These are phyloP conservation scores for Sphagnum tenellum DNA, from an alignment of 225 moss, liverwort and hornwort genomes.

Conservation along the genomic window DNA sequence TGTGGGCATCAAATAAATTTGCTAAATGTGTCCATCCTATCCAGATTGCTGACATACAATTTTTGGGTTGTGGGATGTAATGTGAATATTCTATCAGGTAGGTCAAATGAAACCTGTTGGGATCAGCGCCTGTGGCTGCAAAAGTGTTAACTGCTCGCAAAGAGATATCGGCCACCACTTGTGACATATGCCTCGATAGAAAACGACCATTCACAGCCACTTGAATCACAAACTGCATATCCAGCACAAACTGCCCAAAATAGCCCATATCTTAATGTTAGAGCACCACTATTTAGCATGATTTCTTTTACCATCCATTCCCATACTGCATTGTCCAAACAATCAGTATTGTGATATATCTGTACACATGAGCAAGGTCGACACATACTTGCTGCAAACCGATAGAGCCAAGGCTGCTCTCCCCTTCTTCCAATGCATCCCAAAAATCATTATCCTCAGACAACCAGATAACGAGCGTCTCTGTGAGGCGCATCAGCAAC, in stretches of 20 bases:
- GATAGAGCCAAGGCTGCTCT: conserved; percentile 58
- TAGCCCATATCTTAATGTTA: neutral
- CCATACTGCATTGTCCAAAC: too few species aligned
- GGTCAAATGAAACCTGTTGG: conserved; percentile 30
- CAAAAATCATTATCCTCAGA: conserved; percentile 85
- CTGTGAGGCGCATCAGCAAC: conserved; percentile 73
- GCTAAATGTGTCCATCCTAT: too few species aligned
- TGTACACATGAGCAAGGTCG: neutral
- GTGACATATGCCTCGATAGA: conserved; percentile 39
- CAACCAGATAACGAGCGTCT: conserved; percentile 76
- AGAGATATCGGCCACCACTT: conserved; percentile 50
- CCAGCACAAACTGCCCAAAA: conserved; percentile 67
- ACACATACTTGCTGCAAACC: conserved; percentile 69
- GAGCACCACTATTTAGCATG: neutral
- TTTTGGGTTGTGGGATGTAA: too few species aligned
- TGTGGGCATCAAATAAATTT: too few species aligned
- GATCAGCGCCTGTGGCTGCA: conserved; percentile 80
- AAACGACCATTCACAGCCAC: conserved; percentile 59
- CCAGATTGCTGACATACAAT: too few species aligned
- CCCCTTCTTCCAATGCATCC: conserved; percentile 85
- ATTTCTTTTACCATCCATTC: neutral
- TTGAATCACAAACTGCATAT: conserved; percentile 94
- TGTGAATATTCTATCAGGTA: too few species aligned
- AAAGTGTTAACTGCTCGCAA: conserved; percentile 69
- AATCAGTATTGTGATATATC: too few species aligned